These are phyloP conservation scores for Nidula niveotomentosa DNA, from an alignment of 1,284 basidiomycete species.

Conservation along the genomic window DNA sequence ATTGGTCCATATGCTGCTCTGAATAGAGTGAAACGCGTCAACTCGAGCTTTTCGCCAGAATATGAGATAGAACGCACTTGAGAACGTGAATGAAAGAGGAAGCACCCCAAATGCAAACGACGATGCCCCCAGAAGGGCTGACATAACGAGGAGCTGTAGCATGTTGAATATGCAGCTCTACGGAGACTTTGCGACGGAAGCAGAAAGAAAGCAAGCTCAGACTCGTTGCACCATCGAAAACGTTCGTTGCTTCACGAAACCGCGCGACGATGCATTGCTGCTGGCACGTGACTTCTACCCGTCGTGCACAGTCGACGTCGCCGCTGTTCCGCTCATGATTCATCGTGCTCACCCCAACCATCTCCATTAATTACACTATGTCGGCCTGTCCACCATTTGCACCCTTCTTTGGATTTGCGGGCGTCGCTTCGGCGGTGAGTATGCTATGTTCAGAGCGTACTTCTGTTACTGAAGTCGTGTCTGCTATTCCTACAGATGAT, in stretches of 20 bases:
- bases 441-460: neutral
- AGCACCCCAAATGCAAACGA: conserved; percentile 75
- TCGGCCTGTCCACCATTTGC: conserved; percentile 78
- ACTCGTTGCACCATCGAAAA: too few species aligned
- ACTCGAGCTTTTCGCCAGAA: conserved; percentile 2
- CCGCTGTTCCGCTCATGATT: neutral
- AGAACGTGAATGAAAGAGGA: conserved; percentile 73
- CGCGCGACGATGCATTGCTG: too few species aligned
- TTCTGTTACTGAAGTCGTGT: too few species aligned
- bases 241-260: too few species aligned
- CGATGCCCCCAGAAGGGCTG: conserved; percentile 66
- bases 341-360: neutral
- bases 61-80: conserved; percentile 52
- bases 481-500: conserved; percentile 61
- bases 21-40: conserved; percentile 6
- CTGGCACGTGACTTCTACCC: too few species aligned
- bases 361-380: conserved; percentile 33
- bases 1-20: conserved; percentile 57
- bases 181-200: too few species aligned
- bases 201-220: too few species aligned
- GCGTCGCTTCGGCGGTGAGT: conserved; percentile 77
- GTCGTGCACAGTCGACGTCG: too few species aligned
- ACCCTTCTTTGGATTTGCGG: conserved; percentile 85
- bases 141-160: conserved; percentile 55
- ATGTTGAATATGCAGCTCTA: conserved; percentile 7